Base-by-base conservation (phyloP, 306 rosid species). In the Carpinus fangiana region DNA sequence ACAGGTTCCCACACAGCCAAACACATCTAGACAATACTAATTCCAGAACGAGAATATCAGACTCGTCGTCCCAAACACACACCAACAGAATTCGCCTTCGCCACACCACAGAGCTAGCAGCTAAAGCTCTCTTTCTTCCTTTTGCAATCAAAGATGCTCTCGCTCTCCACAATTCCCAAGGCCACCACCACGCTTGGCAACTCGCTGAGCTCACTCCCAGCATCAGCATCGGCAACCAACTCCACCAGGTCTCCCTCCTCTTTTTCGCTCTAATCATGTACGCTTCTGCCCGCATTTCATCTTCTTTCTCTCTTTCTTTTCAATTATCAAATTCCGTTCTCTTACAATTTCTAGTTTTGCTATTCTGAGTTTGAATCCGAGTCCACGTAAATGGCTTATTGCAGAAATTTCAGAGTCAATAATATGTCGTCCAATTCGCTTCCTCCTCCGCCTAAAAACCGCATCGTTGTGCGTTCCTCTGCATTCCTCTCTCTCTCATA, bases 391-490 rank as follows among this genome's bases (percentile, higher is more conserved):
- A 10, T 41, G 36, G 4, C 9, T 62, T 1, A 52, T 18, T 60
- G 70, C 79, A 80, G 64, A 72, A 75, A 21, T 60, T 86, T 76
- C 66, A 81, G 88, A 64, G 31, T 73, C 21, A 80, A 57, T 28
- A 80, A 57, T 36, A 87, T 88, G 93, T 85, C 97, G 13, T 70
- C 87, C 11, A 71, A 75, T 78, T n/a, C 86, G 41, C 73, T 79
- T 75, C 86, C 90, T 54, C 85, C 87, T 74, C 76, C 76, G 23
- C 85, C 89, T 5, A 76, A 85, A 71, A 86, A 73, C 56, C 80
- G 88, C 66, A 68, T 87, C 71, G 88, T 92, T 66, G 97, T 93
- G 80, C 78, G 92, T 86, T 28, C 48, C 26, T 79, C 36, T 78
- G 46, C 46, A 28, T 43, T 45, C 67, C 74, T 73, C 73, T 75